These are phyloP conservation scores for Plasmodium vivax DNA, from an alignment of 169 alveolate genomes.

Conservation along the genomic window DNA sequence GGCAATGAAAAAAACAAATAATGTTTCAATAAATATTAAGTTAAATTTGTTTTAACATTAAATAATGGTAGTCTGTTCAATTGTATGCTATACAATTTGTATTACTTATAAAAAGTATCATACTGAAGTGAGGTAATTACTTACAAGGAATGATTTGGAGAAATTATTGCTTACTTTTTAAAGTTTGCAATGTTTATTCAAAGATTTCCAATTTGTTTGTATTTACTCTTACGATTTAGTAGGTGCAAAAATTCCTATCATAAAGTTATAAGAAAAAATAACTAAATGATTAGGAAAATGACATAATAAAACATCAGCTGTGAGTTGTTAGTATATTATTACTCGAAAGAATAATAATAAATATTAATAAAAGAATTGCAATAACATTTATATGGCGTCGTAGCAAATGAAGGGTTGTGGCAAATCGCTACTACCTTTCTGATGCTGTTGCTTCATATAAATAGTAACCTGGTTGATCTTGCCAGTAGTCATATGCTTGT, in stretches of 20 bases:
- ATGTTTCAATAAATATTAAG: background rate
- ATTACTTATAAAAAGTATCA: background rate
- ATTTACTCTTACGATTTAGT: background rate
- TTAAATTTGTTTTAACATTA: background rate
- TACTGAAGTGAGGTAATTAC: background rate
- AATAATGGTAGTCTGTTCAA: background rate
- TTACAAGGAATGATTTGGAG: background rate
- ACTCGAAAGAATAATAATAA: background rate
- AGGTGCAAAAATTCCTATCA: background rate
- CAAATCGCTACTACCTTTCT: too few relatives aligned
- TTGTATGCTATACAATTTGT: background rate
- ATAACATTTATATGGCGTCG: background rate
- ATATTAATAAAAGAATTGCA: background rate
- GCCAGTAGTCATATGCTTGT: constrained; percentile 84
- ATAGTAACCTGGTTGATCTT: constrained; percentile 74
- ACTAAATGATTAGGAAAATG: background rate
- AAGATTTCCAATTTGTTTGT: background rate
- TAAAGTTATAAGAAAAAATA: background rate
- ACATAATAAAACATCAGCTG: background rate
- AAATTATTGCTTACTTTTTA: background rate
- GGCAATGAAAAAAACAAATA: background rate
- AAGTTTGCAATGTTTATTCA: background rate
- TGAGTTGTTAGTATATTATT: background rate
- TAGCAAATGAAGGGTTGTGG: too few relatives aligned
- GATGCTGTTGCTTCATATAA: too few relatives aligned